These are phyloP conservation scores for Phialemoniopsis sp. DNA, from an alignment of 2,329 filamentous ascomycete genomes.

Conservation along the genomic window DNA sequence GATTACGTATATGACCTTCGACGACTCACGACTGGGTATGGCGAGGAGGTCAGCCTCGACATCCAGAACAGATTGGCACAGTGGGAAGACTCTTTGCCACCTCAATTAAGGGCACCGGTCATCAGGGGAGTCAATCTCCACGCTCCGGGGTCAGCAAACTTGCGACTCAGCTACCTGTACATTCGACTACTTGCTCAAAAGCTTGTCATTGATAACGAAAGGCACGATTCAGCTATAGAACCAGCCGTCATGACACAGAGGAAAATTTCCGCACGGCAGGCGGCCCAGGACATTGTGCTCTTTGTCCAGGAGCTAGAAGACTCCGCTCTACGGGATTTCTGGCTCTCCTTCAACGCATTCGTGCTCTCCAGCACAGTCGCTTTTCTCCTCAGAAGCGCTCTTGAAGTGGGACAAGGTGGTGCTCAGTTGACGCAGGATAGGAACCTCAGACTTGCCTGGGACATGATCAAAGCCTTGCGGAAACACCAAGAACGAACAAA, in stretches of 20 bases:
- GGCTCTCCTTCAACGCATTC: constrained; percentile 43
- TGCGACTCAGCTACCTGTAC: constrained; percentile 46
- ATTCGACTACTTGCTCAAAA: constrained; percentile 39
- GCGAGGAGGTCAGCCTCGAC: constrained; percentile 12
- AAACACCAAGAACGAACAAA: constrained; percentile 28
- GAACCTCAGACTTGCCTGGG: constrained; percentile 36
- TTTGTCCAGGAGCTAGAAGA: constrained; percentile 39
- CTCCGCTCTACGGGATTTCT: constrained; percentile 41
- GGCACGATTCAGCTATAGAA: constrained; percentile 10
- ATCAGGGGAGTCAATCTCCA: constrained; percentile 34
- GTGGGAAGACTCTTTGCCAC: constrained; percentile 39
- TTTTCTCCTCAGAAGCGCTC: constrained; percentile 42
- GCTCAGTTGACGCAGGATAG: constrained; percentile 20
- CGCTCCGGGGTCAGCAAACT: constrained; percentile 41
- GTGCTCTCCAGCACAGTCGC: constrained; percentile 43
- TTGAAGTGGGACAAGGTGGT: constrained; percentile 30
- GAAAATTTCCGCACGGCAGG: constrained; percentile 36
- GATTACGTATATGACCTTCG: constrained; percentile 12
- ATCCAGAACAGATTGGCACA: constrained; percentile 32
- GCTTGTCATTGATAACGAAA: constrained; percentile 38
- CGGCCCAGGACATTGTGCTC: constrained; percentile 43
- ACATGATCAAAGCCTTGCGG: constrained; percentile 33
- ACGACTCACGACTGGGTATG: constrained; percentile 1
- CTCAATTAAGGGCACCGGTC: constrained; percentile 31
- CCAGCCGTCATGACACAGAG: constrained; percentile 15